These are phyloP conservation scores for Cardamine resedifolia DNA, from an alignment of 345 rosid species.

Conservation along the genomic window DNA sequence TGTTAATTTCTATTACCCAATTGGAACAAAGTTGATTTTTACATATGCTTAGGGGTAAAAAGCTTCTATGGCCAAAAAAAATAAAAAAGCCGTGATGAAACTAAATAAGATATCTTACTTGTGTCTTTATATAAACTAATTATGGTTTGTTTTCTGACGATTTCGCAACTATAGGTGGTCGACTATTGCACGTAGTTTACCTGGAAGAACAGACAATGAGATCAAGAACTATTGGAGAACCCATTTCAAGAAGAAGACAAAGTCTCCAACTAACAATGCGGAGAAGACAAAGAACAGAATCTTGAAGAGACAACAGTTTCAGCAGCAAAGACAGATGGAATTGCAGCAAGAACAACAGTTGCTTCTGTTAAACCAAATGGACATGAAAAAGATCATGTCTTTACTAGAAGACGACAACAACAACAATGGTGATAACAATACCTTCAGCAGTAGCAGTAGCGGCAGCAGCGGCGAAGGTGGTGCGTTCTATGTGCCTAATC, in stretches of 20 bases:
- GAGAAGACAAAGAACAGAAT: slow-evolving; percentile 56
- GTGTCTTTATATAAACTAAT: not conserved
- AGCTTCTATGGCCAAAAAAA: too few species aligned
- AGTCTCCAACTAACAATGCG: slow-evolving; percentile 46
- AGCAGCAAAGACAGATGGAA: slow-evolving; percentile 55
- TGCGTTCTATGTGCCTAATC: slow-evolving; percentile 47
- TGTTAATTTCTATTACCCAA: not conserved
- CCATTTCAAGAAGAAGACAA: slow-evolving; percentile 83
- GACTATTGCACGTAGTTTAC: slow-evolving; percentile 88
- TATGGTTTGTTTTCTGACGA: not conserved
- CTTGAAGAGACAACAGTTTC: slow-evolving; percentile 72
- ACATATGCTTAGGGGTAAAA: not conserved
- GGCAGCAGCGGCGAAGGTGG: slow-evolving; percentile 19
- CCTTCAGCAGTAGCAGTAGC: slow-evolving; percentile 30
- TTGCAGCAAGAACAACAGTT: slow-evolving; percentile 48
- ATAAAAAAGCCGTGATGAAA: not conserved
- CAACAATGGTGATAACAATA: slow-evolving; percentile 18
- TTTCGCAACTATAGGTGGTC: slow-evolving; percentile 64
- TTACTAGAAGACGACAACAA: slow-evolving; percentile 50
- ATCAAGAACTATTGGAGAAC: slow-evolving; percentile 96
- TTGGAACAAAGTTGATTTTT: too few species aligned
- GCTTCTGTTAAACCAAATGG: slow-evolving; percentile 51
- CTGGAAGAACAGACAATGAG: slow-evolving; percentile 91
- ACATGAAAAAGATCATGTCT: slow-evolving; percentile 60
- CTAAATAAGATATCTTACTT: not conserved